Conservation (phyloP, 257 asterid genomes). For the Ophiorrhiza pumila region DNA sequence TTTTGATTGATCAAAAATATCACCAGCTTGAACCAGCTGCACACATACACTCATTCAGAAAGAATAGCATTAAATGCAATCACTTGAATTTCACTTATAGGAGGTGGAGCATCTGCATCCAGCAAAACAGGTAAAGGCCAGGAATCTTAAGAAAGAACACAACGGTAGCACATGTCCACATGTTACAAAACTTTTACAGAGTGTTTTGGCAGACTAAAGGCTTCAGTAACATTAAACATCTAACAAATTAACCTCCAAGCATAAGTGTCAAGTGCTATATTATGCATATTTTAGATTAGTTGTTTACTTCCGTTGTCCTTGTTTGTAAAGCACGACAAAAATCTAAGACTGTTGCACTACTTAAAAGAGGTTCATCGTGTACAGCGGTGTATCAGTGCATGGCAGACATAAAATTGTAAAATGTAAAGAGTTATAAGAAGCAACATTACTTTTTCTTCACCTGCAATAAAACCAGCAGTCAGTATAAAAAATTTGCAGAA, state of each 20-base stretch:
- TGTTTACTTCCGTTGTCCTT: not conserved
- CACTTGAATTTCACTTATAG: not conserved
- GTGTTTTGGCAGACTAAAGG: not conserved
- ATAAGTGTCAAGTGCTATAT: not conserved
- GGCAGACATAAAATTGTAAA: not conserved
- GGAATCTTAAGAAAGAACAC: not conserved
- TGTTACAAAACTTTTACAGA: not conserved
- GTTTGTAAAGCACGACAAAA: not conserved
- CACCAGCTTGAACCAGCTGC: slow-evolving; percentile 87
- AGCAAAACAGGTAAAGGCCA: not conserved
- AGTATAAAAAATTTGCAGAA: not conserved
- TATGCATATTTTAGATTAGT: not conserved
- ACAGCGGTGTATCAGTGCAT: too few relatives aligned
- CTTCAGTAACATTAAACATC: not conserved
- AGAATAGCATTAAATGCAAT: not conserved
- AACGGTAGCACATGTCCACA: not conserved
- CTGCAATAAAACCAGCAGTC: not conserved
- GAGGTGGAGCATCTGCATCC: not conserved
- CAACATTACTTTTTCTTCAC: not conserved
- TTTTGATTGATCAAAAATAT: slow-evolving; percentile 75
- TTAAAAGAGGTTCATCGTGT: too few relatives aligned
- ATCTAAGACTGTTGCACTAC: not conserved
- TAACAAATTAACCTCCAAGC: not conserved
- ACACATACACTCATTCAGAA: slow-evolving; percentile 22
- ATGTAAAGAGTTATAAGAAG: not conserved